phyloP scores from a whole-genome alignment of 768 basidiomycete species.

The Leucocoprinus birnbaumii region DNA sequence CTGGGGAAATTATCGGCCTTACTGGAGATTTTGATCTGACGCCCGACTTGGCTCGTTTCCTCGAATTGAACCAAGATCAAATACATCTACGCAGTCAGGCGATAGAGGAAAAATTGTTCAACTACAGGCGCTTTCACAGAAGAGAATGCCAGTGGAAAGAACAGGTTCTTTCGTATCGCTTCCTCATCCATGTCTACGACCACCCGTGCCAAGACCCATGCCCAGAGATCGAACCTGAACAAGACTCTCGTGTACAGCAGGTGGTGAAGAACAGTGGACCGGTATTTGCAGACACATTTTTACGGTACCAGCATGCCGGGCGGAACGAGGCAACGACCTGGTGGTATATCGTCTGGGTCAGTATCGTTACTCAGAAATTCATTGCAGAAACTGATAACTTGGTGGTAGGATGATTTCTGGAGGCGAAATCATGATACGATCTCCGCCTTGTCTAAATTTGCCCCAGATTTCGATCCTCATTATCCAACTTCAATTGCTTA shows the following conservation, averaged over 20 bases:
- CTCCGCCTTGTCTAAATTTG: slow-evolving; percentile 41
- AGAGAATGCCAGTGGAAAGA: slow-evolving; percentile 51
- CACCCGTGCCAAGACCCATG: slow-evolving; percentile 40
- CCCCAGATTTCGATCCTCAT: slow-evolving; percentile 66
- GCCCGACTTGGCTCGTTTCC: slow-evolving; percentile 57
- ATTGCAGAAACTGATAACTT: background rate
- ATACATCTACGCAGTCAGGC: slow-evolving; percentile 38
- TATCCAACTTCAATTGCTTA: slow-evolving; percentile 74
- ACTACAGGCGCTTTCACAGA: slow-evolving; percentile 50
- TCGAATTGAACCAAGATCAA: slow-evolving; percentile 51
- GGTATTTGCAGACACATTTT: slow-evolving; percentile 48
- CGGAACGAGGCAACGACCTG: slow-evolving; percentile 50
- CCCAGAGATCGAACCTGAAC: slow-evolving; percentile 44
- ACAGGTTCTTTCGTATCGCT: slow-evolving; percentile 55
- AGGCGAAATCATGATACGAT: slow-evolving; percentile 64
- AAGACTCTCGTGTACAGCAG: slow-evolving; percentile 51
- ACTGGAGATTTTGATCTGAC: slow-evolving; percentile 66
- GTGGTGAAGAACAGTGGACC: slow-evolving; percentile 43
- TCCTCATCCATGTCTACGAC: slow-evolving; percentile 60
- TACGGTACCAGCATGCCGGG: slow-evolving; percentile 50
- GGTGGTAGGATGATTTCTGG: slow-evolving; percentile 71
- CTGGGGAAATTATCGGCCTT: slow-evolving; percentile 57
- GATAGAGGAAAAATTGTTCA: slow-evolving; percentile 44
- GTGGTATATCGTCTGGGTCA: slow-evolving; percentile 83
- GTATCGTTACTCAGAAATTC: slow-evolving; percentile 15